Evolutionary conservation across 805 yeast genomes (phyloP).

Genomic region (Ogataea methanolica): DNA sequence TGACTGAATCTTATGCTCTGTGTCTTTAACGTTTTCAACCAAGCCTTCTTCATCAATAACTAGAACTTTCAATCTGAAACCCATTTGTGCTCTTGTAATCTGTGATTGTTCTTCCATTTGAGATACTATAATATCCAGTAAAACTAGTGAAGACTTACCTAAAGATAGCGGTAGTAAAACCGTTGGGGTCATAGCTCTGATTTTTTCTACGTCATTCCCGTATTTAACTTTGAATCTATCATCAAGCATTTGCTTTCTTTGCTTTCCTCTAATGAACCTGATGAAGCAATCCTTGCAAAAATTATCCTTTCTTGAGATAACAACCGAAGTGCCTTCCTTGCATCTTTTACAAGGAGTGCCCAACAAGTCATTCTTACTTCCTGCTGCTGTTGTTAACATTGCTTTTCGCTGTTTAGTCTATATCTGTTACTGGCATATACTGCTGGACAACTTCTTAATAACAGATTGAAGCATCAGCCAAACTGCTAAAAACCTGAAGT

Average conservation of each 20-base stretch:
- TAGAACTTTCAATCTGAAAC: conserved; percentile 56
- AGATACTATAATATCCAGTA: conserved; percentile 61
- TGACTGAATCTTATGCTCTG: background rate
- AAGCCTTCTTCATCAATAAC: conserved; percentile 38
- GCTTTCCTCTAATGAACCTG: conserved; percentile 71
- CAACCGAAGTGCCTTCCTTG: conserved; percentile 35
- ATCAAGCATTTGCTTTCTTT: conserved; percentile 69
- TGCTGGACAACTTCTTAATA: too few species aligned
- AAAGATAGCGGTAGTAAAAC: conserved; percentile 61
- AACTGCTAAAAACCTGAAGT: background rate
- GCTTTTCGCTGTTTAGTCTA: background rate
- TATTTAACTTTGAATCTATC: conserved; percentile 71
- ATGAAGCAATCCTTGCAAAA: conserved; percentile 68
- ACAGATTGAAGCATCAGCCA: too few species aligned
- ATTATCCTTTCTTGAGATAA: conserved; percentile 55
- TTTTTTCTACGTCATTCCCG: conserved; percentile 32
- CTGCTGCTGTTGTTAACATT: background rate
- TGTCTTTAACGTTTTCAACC: conserved; percentile 8
- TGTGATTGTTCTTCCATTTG: conserved; percentile 56
- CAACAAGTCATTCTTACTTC: background rate
- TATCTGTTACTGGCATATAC: too few species aligned
- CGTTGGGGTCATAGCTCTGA: conserved; percentile 31
- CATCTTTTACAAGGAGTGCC: conserved; percentile 45
- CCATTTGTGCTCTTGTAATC: conserved; percentile 58
- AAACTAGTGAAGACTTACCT: conserved; percentile 62